Base-by-base conservation (phyloP, 495 filamentous ascomycete genomes). In the Trichoderma reesei region DNA sequence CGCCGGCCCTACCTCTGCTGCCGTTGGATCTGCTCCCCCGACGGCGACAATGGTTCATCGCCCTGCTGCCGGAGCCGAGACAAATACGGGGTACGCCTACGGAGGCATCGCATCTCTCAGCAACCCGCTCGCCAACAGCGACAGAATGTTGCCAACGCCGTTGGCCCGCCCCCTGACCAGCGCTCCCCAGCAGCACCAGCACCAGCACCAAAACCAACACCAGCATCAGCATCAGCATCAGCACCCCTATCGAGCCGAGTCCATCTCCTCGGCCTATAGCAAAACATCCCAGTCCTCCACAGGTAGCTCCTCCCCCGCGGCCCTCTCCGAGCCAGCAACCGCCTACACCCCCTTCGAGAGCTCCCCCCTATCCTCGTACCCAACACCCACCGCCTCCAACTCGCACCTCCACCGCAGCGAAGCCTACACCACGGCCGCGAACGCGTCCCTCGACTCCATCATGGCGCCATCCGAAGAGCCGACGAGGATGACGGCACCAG, bases 191-290 rank as follows among this genome's bases (percentile, higher is more conserved):
- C 59, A 61, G 14, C 59, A 61, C 9, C n/a, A n/a, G n/a, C n/a
- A n/a, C n/a, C n/a, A n/a, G n/a, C n/a, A n/a, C n/a, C n/a, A n/a
- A n/a, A n/a, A n/a, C n/a, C n/a, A n/a, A n/a, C n/a, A n/a, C n/a
- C n/a, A n/a, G n/a, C n/a, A n/a, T n/a, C n/a, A n/a, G n/a, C n/a
- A n/a, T n/a, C n/a, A n/a, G n/a, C n/a, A n/a, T n/a, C n/a, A n/a
- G n/a, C n/a, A n/a, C n/a, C 33, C 33, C 7, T 61, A 61, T 9
- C 59, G 59, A 11, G 39, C 34, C n/a, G 59, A 61, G 36, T 39
- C 36, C 36, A 41, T 61, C 59, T 61, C 59, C 18, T 61, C 59
- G 11, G 59, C 59, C 36, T 61, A 61, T 36, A 61, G 59, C 59
- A 61, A 61, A 36, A 39, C 59, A 3, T 61, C 59, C 34, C 36